These are phyloP conservation scores for Populus davidiana DNA, from an alignment of 345 rosid species.

Conservation along the genomic window DNA sequence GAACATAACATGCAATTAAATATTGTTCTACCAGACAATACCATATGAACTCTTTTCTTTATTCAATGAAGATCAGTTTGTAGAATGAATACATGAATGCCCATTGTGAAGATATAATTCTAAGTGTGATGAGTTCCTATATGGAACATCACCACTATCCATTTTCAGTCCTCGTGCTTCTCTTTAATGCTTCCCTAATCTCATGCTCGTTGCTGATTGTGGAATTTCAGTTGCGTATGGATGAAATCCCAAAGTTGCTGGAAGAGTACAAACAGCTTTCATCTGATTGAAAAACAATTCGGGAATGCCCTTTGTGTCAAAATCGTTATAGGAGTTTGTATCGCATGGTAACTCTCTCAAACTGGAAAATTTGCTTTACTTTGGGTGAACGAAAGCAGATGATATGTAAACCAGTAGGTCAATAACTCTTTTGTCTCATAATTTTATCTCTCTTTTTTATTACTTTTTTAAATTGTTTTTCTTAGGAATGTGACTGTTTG, in stretches of 20 bases:
- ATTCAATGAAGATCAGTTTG: not conserved
- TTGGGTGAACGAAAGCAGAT: not conserved
- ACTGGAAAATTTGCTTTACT: not conserved
- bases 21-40: not conserved
- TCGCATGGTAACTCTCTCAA: not conserved
- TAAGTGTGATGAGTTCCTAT: not conserved
- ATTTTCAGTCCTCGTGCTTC: not conserved
- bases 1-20: not conserved
- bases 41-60: not conserved
- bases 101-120: too few species aligned
- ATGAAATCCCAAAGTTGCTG: conserved; percentile 73
- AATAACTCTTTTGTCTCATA: too few species aligned
- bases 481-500: too few species aligned
- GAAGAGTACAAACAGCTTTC: conserved; percentile 63
- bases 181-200: not conserved
- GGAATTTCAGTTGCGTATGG: conserved; percentile 65
- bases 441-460: too few species aligned
- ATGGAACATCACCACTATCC: not conserved
- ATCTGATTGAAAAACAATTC: conserved; percentile 24
- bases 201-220: not conserved
- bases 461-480: too few species aligned
- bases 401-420: not conserved
- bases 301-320: not conserved
- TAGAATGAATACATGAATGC: too few species aligned
- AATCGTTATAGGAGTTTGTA: not conserved